These are phyloP conservation scores for Acacia acuminata DNA, from an alignment of 306 rosid species.

Conservation along the genomic window DNA sequence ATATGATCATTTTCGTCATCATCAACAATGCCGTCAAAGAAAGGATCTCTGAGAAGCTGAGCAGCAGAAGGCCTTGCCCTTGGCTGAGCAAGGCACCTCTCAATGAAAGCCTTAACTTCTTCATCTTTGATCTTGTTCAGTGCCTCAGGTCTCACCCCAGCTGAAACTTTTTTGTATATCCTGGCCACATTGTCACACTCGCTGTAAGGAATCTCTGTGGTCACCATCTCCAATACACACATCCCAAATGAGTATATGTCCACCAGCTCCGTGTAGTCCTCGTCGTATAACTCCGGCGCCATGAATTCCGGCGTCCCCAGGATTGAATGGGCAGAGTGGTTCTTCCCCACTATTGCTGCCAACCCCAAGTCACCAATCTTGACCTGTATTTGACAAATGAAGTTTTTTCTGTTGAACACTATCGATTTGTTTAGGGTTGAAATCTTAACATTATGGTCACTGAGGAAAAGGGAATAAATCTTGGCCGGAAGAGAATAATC, in stretches of 20 bases:
- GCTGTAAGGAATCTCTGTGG: conserved; percentile 81
- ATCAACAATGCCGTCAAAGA: conserved; percentile 63
- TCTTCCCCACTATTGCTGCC: conserved; percentile 83
- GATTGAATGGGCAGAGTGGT: conserved; percentile 79
- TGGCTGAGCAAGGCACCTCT: conserved; percentile 78
- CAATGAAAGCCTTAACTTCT: conserved; percentile 67
- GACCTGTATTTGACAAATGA: conserved; percentile 44
- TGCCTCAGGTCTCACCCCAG: conserved; percentile 76
- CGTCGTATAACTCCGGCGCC: conserved; percentile 93
- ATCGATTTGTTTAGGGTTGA: neutral
- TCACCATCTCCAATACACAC: conserved; percentile 88
- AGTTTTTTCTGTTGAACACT: neutral
- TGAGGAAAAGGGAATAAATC: neutral
- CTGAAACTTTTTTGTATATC: conserved; percentile 75
- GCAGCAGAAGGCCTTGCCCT: conserved; percentile 75
- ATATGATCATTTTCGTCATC: conserved; percentile 37
- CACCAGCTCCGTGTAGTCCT: conserved; percentile 82
- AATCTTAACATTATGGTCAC: neutral
- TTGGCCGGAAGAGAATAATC: neutral
- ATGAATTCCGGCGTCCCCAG: conserved; percentile 91
- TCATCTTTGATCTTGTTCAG: conserved; percentile 60
- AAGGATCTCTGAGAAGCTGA: conserved; percentile 72
- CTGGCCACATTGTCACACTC: conserved; percentile 87
- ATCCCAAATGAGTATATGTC: conserved; percentile 93
- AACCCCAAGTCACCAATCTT: conserved; percentile 96